Percentiles rank a stretch among this genome's conserved stretches.
Evolutionary conservation across 169 alveolate species (phyloP).

Genomic region (Eimeria necatrix): DNA sequence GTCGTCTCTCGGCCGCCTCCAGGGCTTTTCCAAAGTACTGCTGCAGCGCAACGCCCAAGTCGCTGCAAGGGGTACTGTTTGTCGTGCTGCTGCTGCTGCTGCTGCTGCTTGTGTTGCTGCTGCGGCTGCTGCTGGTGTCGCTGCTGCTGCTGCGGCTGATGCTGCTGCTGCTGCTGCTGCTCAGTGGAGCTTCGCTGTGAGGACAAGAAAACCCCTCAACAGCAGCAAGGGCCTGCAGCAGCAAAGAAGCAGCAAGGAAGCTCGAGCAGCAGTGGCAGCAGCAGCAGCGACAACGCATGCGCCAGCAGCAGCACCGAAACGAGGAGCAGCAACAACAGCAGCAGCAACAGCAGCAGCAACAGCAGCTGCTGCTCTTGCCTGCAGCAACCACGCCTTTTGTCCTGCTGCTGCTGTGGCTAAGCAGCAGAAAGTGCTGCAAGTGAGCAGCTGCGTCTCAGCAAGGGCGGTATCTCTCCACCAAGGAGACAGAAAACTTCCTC

Average conservation of each 20-base stretch:
- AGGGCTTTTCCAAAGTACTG: background rate
- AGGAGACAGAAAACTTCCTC: background rate
- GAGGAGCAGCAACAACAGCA: background rate
- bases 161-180: background rate
- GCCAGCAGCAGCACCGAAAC: background rate
- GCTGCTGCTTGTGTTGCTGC: background rate
- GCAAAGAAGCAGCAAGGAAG: background rate
- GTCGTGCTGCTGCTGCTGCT: slow-evolving; percentile 39
- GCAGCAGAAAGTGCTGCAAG: background rate
- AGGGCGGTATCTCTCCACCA: slow-evolving; percentile 25
- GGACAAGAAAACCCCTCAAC: background rate
- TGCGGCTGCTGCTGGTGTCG: background rate
- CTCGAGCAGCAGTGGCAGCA: slow-evolving; percentile 4
- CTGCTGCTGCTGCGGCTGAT: background rate
- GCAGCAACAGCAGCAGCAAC: slow-evolving; percentile 39
- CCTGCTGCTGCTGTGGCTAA: background rate
- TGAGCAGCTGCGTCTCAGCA: background rate
- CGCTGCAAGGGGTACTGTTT: background rate
- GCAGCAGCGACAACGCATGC: background rate
- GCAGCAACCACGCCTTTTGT: background rate
- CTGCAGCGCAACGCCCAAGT: background rate
- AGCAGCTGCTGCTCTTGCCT: slow-evolving; percentile 36
- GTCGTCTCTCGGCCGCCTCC: background rate
- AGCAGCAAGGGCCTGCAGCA: background rate
- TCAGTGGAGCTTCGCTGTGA: too few species aligned